Percentiles rank a stretch among this genome's conserved stretches.
Conservation (phyloP, 2,329 filamentous ascomycete genomes). For the Ascochyta fabae region DNA sequence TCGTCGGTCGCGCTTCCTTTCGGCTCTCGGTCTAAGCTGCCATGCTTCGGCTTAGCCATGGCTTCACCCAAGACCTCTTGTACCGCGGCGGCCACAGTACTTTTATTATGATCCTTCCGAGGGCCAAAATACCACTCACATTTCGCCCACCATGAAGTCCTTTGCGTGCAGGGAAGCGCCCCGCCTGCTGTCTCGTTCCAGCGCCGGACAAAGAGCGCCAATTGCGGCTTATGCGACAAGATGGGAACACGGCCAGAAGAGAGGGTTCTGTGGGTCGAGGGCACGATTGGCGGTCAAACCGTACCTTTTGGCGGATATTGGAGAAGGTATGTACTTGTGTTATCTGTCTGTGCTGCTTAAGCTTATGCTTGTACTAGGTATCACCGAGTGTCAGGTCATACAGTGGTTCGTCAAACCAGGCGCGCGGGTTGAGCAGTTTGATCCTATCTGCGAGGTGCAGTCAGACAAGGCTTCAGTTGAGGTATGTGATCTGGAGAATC, state of each 20-base stretch:
- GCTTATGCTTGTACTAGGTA: slow-evolving; percentile 64
- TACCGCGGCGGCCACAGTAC: slow-evolving; percentile 27
- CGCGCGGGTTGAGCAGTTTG: slow-evolving; percentile 95
- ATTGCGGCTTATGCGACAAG: slow-evolving; percentile 30
- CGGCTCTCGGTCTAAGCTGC: slow-evolving; percentile 12
- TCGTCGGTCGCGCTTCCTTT: slow-evolving; percentile 3
- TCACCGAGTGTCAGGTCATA: slow-evolving; percentile 97
- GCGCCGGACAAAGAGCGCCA: slow-evolving; percentile 27
- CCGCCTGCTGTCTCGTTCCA: slow-evolving; percentile 35
- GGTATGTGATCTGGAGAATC: slow-evolving; percentile 42
- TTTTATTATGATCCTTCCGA: slow-evolving; percentile 33
- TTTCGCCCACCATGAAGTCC: slow-evolving; percentile 37
- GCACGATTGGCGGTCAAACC: slow-evolving; percentile 68
- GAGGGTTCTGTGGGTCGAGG: slow-evolving; percentile 49
- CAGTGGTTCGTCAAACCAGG: slow-evolving; percentile 99
- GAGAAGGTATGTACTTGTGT: slow-evolving; percentile 67
- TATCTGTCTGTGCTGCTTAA: not conserved
- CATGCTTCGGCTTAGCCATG: slow-evolving; percentile 18
- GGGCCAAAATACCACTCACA: slow-evolving; percentile 15
- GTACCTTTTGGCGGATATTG: slow-evolving; percentile 83
- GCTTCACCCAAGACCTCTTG: slow-evolving; percentile 8
- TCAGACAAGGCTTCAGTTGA: slow-evolving; percentile 87
- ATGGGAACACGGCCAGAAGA: slow-evolving; percentile 33
- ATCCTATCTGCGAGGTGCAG: slow-evolving; percentile 96
- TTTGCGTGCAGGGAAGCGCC: slow-evolving; percentile 41